A percentile compares a stretch with the other conserved stretches of the same genome.
These are phyloP conservation scores for Candida pseudofarinosa DNA, from an alignment of 805 yeast genomes.

Conservation along the genomic window DNA sequence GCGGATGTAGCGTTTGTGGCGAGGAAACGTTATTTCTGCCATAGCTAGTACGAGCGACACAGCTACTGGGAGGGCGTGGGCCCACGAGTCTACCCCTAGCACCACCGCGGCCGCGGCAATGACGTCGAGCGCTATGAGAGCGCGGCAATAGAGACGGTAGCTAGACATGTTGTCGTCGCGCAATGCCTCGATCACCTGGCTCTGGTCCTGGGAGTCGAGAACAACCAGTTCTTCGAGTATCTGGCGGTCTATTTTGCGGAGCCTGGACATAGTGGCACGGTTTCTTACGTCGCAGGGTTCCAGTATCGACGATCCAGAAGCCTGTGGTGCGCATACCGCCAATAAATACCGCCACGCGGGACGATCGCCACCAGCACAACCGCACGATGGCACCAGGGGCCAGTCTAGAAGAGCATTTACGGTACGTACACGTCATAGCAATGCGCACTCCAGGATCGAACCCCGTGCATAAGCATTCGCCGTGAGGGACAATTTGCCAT, in stretches of 20 bases:
- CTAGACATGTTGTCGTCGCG: slow-evolving; percentile 4
- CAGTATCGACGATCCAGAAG: neutral
- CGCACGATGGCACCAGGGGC: too few relatives aligned
- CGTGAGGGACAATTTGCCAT: too few relatives aligned
- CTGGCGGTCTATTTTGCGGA: slow-evolving; percentile 12
- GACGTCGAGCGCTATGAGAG: slow-evolving; percentile 2
- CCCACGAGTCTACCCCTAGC: neutral
- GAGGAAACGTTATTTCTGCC: neutral
- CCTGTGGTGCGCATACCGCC: neutral
- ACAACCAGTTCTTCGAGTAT: slow-evolving; percentile 7
- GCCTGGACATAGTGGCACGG: slow-evolving; percentile 6
- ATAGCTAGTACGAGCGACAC: slow-evolving; percentile 4
- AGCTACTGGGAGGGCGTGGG: neutral
- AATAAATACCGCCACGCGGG: neutral
- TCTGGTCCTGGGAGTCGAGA: slow-evolving; percentile 7
- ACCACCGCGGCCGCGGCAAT: neutral
- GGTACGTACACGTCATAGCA: too few relatives aligned
- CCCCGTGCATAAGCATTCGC: too few relatives aligned
- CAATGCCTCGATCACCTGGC: slow-evolving; percentile 5
- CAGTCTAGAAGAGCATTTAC: too few relatives aligned
- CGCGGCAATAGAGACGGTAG: slow-evolving; percentile 1
- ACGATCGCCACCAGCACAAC: too few relatives aligned
- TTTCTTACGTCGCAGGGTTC: neutral
- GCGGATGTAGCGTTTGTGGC: neutral
- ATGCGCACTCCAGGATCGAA: too few relatives aligned